phyloP scores from a whole-genome alignment of 2,329 filamentous ascomycete species.

The Didymella sp. region DNA sequence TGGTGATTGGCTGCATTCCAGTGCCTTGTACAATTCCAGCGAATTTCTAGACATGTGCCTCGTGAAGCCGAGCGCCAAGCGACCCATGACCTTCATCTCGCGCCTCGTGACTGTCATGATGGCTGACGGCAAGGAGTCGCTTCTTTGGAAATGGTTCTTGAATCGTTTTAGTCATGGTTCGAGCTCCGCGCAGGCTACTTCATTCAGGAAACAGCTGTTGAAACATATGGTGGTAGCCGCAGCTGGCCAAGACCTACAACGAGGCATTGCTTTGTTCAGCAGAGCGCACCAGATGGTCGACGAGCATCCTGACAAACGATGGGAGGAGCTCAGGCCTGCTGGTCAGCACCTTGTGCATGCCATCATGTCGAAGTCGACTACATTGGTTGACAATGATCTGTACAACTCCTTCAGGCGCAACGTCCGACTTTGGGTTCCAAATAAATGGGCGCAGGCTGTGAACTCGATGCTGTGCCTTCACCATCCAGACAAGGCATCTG shows the following conservation, averaged over 20 bases:
- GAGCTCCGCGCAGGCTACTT: slow-evolving; percentile 21
- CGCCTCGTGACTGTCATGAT: slow-evolving; percentile 34
- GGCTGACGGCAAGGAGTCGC: slow-evolving; percentile 28
- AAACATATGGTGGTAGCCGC: slow-evolving; percentile 31
- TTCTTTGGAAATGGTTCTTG: slow-evolving; percentile 43
- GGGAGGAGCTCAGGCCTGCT: slow-evolving; percentile 28
- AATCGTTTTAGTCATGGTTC: not conserved
- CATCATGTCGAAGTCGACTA: slow-evolving; percentile 25
- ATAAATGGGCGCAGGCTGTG: slow-evolving; percentile 29
- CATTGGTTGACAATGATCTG: slow-evolving; percentile 19
- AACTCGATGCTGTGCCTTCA: slow-evolving; percentile 41
- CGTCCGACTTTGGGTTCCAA: slow-evolving; percentile 31
- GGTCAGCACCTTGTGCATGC: slow-evolving; percentile 36
- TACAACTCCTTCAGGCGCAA: slow-evolving; percentile 39
- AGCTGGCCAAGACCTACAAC: slow-evolving; percentile 21
- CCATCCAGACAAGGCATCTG: slow-evolving; percentile 34
- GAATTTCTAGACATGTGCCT: slow-evolving; percentile 34
- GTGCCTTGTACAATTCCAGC: slow-evolving; percentile 37
- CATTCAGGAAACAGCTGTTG: slow-evolving; percentile 36
- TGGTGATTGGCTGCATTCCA: slow-evolving; percentile 41
- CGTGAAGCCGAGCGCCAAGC: slow-evolving; percentile 13
- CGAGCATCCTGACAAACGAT: slow-evolving; percentile 17
- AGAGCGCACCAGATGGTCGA: slow-evolving; percentile 30
- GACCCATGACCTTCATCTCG: slow-evolving; percentile 22
- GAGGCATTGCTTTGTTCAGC: slow-evolving; percentile 35